phyloP scores from a whole-genome alignment of 192 early-diverging fungal genomes.

The Umbelopsis sp. region DNA sequence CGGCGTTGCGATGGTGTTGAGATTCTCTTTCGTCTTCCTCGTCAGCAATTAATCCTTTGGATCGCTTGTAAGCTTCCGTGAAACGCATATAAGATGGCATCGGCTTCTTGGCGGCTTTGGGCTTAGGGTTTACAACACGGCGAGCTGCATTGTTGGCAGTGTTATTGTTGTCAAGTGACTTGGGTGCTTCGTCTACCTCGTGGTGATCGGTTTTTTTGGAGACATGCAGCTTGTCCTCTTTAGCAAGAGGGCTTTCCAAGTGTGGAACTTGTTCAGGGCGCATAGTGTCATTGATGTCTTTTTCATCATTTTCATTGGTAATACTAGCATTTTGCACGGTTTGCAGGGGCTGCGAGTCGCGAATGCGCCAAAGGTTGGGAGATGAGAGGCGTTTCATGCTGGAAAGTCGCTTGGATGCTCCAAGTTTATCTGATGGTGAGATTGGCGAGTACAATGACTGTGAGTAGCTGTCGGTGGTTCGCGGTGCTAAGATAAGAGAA shows the following conservation, averaged over 20 bases:
- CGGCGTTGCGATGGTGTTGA: neutral
- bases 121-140: neutral
- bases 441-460: constrained; percentile 7
- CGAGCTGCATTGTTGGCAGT: too few species aligned
- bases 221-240: too few species aligned
- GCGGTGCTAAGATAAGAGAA: neutral
- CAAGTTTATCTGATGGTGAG: neutral
- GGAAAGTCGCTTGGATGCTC: constrained; percentile 3
- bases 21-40: neutral
- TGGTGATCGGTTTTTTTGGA: too few species aligned
- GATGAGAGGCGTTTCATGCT: constrained; percentile 7
- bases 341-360: constrained; percentile 5
- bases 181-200: too few species aligned
- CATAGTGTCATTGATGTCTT: neutral
- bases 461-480: constrained; percentile 1
- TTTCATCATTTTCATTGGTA: neutral
- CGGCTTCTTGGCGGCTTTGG: neutral
- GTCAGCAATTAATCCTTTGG: neutral
- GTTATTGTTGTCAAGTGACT: too few species aligned
- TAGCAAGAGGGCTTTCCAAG: too few species aligned
- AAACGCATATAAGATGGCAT: constrained; percentile 15
- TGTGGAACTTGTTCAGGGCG: too few species aligned
- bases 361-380: constrained; percentile 17
- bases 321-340: neutral
- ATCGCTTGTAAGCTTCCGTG: constrained; percentile 4